A percentile compares a stretch with the other conserved stretches of the same genome.
Conservation (phyloP, 345 rosid species). For the Sisymbrium irio region DNA sequence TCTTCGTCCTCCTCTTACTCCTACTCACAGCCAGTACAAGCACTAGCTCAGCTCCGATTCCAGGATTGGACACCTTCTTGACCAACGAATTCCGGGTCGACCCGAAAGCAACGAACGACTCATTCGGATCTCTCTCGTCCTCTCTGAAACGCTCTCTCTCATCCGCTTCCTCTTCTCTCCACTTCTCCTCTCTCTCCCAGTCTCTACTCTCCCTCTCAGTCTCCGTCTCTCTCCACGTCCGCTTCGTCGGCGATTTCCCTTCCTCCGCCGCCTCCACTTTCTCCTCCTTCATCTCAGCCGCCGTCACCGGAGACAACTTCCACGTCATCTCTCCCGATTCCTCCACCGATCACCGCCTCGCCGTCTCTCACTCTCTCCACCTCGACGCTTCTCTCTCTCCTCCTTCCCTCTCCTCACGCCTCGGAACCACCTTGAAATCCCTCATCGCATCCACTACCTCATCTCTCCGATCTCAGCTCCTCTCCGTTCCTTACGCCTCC, state of each 20-base stretch:
- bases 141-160: conserved; percentile 53
- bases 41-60: conserved; percentile 37
- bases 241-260: conserved; percentile 67
- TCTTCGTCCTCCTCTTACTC: conserved; percentile 25
- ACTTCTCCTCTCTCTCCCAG: conserved; percentile 37
- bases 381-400: conserved; percentile 51
- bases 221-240: conserved; percentile 56
- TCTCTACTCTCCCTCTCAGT: conserved; percentile 52
- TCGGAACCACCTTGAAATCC: conserved; percentile 46
- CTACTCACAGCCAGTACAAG: conserved; percentile 13
- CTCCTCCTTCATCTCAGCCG: conserved; percentile 46
- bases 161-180: conserved; percentile 39
- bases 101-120: conserved; percentile 67
- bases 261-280: conserved; percentile 45
- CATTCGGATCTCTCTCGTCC: conserved; percentile 55
- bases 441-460: conserved; percentile 43
- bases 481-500: conserved; percentile 47
- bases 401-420: conserved; percentile 44
- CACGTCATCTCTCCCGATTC: conserved; percentile 45
- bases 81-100: conserved; percentile 53
- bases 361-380: conserved; percentile 47
- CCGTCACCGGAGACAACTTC: conserved; percentile 35
- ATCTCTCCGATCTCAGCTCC: conserved; percentile 62
- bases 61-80: conserved; percentile 63
- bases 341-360: conserved; percentile 36